Evolutionary conservation across 371 early-diverging fungal species (phyloP), one percentile per base, ranked within the genome.

Genomic region (Chytridium lagenaria): DNA sequence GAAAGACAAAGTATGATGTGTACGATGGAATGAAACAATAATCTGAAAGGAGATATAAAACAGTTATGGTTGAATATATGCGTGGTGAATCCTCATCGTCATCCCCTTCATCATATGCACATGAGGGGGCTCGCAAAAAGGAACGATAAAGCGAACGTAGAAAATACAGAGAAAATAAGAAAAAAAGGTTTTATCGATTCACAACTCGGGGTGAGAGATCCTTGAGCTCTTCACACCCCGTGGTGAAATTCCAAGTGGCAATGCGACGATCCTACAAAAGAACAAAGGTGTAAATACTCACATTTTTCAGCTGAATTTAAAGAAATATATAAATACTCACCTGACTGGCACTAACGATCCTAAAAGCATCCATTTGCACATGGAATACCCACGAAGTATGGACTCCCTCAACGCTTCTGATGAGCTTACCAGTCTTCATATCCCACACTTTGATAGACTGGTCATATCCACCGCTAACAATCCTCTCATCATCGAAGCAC

Each of bases 401-500:
- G 79, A 76, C 95, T 93, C 38, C 90, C 86, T 82, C 64, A 92
- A 88, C 75, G 87, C 78, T 72, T 77, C 65, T 79, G 71, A 88
- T 28, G 69, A 89, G 26, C 44, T 75, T 74, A 0, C 90, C 92
- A 12, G 85, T 84, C 34, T 86, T 80, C 28, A 89, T 77, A 78
- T 97, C 94, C 95, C 97, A 98, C 49, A 98, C 93, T 75, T 95
- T 96, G 67, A 99, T 91, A 1, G 93, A 91, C 73, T 95, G 93
- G 82, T 99, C 99, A 78, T 98, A 97, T 1, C 90, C 85, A 7
- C 95, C 94, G 52, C 89, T 89, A 33, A 95, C 92, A 50, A 95
- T 87, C 10, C 90, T 74, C 63, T 92, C 88, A 7, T 84, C 78
- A 63, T 91, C 86, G 68, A 85, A 92, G 57, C 92, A 92, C 39